A percentile compares a stretch with the other conserved stretches of the same genome.
These are phyloP conservation scores for Scheffersomyces titani DNA, from an alignment of 1,139 yeast genomes.

Conservation along the genomic window DNA sequence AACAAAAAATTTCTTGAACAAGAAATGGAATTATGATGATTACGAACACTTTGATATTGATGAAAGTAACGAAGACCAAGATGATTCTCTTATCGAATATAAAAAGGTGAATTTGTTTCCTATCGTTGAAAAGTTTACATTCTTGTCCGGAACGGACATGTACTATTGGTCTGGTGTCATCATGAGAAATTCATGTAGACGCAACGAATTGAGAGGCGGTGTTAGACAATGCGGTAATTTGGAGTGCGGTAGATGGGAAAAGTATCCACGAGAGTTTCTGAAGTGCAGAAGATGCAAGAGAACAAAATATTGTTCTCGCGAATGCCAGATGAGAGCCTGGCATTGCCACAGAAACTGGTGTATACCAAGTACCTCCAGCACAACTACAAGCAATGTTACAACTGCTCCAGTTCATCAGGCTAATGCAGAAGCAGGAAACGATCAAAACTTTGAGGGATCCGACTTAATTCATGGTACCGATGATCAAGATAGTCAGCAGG, in stretches of 20 bases:
- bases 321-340: slow-evolving; percentile 93
- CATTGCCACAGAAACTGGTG: slow-evolving; percentile 95
- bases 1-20: slow-evolving; percentile 30
- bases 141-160: slow-evolving; percentile 71
- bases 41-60: slow-evolving; percentile 58
- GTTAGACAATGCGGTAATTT: slow-evolving; percentile 94
- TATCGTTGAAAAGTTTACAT: slow-evolving; percentile 87
- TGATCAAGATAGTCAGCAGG: slow-evolving; percentile 3
- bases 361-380: slow-evolving; percentile 46
- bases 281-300: slow-evolving; percentile 93
- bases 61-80: slow-evolving; percentile 48
- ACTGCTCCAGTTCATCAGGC: slow-evolving; percentile 6
- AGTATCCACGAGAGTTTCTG: slow-evolving; percentile 85
- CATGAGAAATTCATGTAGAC: slow-evolving; percentile 91
- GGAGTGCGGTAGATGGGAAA: slow-evolving; percentile 96
- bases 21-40: slow-evolving; percentile 56
- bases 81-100: slow-evolving; percentile 51
- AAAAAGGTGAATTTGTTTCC: slow-evolving; percentile 77
- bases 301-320: slow-evolving; percentile 91
- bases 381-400: slow-evolving; percentile 16
- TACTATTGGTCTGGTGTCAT: slow-evolving; percentile 97
- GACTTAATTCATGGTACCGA: slow-evolving; percentile 2
- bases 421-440: background rate
- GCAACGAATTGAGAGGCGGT: slow-evolving; percentile 85
- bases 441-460: slow-evolving; percentile 3